phyloP scores from a whole-genome alignment of 305 asterid genomes.

The Fraxinus greggii region DNA sequence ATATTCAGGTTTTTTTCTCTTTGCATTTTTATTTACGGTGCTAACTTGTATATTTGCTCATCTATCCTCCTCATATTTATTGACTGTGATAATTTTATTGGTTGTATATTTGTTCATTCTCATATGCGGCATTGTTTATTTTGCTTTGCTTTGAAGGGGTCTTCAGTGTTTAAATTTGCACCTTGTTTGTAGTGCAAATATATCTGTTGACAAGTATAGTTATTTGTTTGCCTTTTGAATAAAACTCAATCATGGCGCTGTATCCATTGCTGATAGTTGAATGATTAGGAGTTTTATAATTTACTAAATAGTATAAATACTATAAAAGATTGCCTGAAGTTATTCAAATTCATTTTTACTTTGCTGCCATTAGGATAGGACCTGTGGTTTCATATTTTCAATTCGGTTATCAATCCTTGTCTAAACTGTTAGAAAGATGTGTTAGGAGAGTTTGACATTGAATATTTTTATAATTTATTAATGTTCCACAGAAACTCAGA shows the following conservation, averaged over 20 bases:
- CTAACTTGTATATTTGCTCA: not conserved
- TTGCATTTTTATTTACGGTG: not conserved
- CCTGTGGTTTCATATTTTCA: not conserved
- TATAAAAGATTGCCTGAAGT: not conserved
- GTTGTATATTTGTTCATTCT: not conserved
- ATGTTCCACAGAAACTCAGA: not conserved
- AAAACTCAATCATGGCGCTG: not conserved
- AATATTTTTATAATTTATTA: not conserved
- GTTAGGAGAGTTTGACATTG: not conserved
- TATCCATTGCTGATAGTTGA: not conserved
- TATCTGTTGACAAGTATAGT: not conserved
- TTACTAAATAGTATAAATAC: not conserved
- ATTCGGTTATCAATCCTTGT: not conserved
- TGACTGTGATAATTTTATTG: not conserved
- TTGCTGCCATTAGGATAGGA: not conserved
- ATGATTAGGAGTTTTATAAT: not conserved
- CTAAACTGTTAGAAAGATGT: not conserved
- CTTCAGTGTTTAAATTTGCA: not conserved
- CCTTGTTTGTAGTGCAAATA: not conserved
- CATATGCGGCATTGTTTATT: not conserved
- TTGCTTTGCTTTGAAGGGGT: not conserved
- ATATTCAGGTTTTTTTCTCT: constrained; percentile 37
- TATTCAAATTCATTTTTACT: not conserved
- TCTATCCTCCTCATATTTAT: not conserved
- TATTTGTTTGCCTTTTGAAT: not conserved